Conservation (phyloP, 1,284 basidiomycete species). For the Sparassis latifolia region DNA sequence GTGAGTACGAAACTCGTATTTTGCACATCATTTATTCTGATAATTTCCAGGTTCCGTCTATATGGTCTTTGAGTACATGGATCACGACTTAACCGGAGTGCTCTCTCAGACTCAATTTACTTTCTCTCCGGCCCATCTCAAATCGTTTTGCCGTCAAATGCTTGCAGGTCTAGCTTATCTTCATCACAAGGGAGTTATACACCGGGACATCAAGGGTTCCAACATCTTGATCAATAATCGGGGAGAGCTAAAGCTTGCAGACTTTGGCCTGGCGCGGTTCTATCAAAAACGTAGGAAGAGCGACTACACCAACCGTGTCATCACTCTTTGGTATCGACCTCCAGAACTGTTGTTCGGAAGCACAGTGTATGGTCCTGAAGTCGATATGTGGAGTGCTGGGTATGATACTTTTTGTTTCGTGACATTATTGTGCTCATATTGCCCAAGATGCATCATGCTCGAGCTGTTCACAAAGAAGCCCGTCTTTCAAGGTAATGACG, state of each 20-base stretch:
- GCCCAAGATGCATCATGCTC: conserved; percentile 88
- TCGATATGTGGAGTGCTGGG: conserved; percentile 99
- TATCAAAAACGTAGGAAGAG: conserved; percentile 59
- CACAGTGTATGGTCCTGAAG: conserved; percentile 84
- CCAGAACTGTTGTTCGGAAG: conserved; percentile 92
- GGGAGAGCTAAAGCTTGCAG: conserved; percentile 84
- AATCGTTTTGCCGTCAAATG: conserved; percentile 94
- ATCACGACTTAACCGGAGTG: conserved; percentile 95
- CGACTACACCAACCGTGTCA: conserved; percentile 98
- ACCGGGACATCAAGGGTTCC: conserved; percentile 98
- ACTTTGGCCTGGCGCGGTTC: conserved; percentile 89
- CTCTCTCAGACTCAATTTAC: conserved; percentile 85
- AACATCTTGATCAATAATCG: conserved; percentile 91
- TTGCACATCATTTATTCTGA: neutral
- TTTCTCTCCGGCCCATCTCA: conserved; percentile 85
- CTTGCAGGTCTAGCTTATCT: conserved; percentile 90
- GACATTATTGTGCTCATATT: neutral
- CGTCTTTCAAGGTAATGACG: conserved; percentile 93
- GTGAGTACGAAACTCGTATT: conserved; percentile 36
- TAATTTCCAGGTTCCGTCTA: conserved; percentile 58
- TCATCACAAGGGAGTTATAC: conserved; percentile 92
- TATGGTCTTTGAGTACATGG: conserved; percentile 99
- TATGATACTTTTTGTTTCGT: conserved; percentile 29
- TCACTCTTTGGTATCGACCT: conserved; percentile 98
- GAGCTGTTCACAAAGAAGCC: conserved; percentile 95